phyloP scores from a whole-genome alignment of 1,139 yeast species.

The Wickerhamiella infanticola region DNA sequence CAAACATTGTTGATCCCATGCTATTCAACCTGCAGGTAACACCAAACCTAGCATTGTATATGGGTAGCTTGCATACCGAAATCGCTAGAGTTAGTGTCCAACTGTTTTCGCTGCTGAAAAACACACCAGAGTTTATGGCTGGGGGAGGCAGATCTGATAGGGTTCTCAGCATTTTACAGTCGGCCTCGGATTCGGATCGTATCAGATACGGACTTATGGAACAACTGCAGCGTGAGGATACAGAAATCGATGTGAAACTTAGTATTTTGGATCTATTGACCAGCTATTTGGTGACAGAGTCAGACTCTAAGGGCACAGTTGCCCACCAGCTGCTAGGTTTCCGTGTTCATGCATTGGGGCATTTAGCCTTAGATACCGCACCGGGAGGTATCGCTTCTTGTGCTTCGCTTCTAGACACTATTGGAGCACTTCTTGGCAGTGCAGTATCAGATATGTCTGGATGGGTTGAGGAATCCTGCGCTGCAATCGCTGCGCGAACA shows the following conservation, averaged over 20 bases:
- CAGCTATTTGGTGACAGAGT: slow-evolving; percentile 29
- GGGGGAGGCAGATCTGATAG: slow-evolving; percentile 36
- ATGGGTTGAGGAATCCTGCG: neutral
- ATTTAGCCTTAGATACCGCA: slow-evolving; percentile 30
- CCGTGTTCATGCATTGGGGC: slow-evolving; percentile 29
- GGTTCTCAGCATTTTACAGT: slow-evolving; percentile 54
- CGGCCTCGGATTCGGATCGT: slow-evolving; percentile 51
- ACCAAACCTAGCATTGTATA: slow-evolving; percentile 55
- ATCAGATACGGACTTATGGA: slow-evolving; percentile 60
- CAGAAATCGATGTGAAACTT: slow-evolving; percentile 31
- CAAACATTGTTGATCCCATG: slow-evolving; percentile 39
- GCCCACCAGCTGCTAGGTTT: slow-evolving; percentile 73
- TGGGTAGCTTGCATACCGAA: slow-evolving; percentile 37
- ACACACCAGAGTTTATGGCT: slow-evolving; percentile 35
- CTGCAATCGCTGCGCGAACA: neutral
- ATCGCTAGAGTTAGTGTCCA: slow-evolving; percentile 41
- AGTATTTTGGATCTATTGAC: slow-evolving; percentile 44
- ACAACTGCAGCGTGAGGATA: slow-evolving; percentile 37
- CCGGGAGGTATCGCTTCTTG: slow-evolving; percentile 36
- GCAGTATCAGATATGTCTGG: slow-evolving; percentile 29
- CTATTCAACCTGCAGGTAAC: slow-evolving; percentile 52
- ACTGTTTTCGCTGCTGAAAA: slow-evolving; percentile 38
- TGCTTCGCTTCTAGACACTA: slow-evolving; percentile 39
- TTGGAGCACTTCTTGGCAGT: slow-evolving; percentile 35
- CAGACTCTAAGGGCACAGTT: slow-evolving; percentile 31